Conservation (phyloP, 495 filamentous ascomycete genomes). For the Penicillium soppii region DNA sequence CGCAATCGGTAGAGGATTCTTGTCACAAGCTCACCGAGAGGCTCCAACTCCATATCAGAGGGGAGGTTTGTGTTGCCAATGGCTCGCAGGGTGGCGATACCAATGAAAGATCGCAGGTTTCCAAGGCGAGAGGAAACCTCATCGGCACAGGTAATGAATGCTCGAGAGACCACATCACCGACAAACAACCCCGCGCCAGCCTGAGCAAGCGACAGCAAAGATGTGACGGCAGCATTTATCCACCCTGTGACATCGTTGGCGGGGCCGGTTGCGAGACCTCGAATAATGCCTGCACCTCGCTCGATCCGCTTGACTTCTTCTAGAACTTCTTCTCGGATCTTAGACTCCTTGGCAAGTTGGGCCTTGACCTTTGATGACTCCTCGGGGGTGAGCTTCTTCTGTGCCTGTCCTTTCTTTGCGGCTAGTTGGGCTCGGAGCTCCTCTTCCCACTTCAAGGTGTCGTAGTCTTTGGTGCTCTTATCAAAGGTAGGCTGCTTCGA, state of each 20-base stretch:
- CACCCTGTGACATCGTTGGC: slow-evolving; percentile 81
- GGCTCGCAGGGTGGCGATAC: slow-evolving; percentile 79
- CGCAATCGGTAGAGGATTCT: slow-evolving; percentile 87
- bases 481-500: slow-evolving; percentile 61
- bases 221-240: slow-evolving; percentile 75
- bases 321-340: slow-evolving; percentile 68
- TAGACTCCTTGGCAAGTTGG: slow-evolving; percentile 82
- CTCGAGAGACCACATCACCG: slow-evolving; percentile 72
- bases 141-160: slow-evolving; percentile 75
- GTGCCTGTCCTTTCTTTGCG: slow-evolving; percentile 83
- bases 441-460: slow-evolving; percentile 95
- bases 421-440: slow-evolving; percentile 87
- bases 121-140: slow-evolving; percentile 75
- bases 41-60: slow-evolving; percentile 69
- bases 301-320: slow-evolving; percentile 65
- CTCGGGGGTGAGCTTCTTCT: slow-evolving; percentile 85
- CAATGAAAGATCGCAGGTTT: slow-evolving; percentile 72
- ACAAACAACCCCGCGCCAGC: slow-evolving; percentile 80
- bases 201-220: slow-evolving; percentile 67
- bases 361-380: slow-evolving; percentile 88
- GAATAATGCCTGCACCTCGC: slow-evolving; percentile 81
- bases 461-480: slow-evolving; percentile 88
- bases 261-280: slow-evolving; percentile 76
- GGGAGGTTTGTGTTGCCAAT: slow-evolving; percentile 71
- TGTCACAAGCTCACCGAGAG: slow-evolving; percentile 81